Percentiles rank a stretch among this genome's conserved stretches.
These are phyloP conservation scores for Parastagonospora nodorum DNA, from an alignment of 2,329 filamentous ascomycete genomes.

Conservation along the genomic window DNA sequence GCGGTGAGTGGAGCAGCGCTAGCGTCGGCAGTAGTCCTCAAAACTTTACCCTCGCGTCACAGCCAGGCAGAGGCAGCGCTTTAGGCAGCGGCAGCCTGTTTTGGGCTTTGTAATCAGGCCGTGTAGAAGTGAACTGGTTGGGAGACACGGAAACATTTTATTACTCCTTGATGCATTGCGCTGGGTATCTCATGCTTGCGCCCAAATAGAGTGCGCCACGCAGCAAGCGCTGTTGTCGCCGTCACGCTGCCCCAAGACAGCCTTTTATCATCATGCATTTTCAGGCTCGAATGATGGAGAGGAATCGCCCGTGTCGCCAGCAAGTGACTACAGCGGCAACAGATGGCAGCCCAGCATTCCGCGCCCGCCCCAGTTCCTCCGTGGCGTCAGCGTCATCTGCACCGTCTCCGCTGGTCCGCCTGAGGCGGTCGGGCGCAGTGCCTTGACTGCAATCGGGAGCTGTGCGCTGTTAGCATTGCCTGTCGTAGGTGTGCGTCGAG, in stretches of 20 bases:
- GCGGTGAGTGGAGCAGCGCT: slow-evolving; percentile 33
- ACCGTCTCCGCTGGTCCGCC: slow-evolving; percentile 56
- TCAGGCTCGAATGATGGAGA: no score
- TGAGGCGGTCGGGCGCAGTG: slow-evolving; percentile 53
- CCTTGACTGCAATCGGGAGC: slow-evolving; percentile 73
- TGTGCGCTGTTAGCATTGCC: slow-evolving; percentile 48
- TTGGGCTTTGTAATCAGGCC: slow-evolving; percentile 21
- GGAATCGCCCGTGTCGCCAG: background rate
- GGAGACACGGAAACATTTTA: background rate
- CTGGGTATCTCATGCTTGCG: slow-evolving; percentile 42
- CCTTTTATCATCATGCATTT: no score
- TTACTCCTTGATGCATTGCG: slow-evolving; percentile 23
- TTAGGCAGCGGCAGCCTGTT: slow-evolving; percentile 27
- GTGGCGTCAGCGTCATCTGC: slow-evolving; percentile 74
- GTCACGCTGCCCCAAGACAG: no score
- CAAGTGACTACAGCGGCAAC: slow-evolving; percentile 68
- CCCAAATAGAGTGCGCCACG: slow-evolving; percentile 43
- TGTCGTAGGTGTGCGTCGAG: background rate
- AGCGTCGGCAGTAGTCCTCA: slow-evolving; percentile 12
- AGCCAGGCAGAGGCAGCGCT: slow-evolving; percentile 25
- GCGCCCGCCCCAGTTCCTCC: slow-evolving; percentile 84
- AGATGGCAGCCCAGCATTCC: slow-evolving; percentile 91
- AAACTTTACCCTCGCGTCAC: slow-evolving; percentile 18
- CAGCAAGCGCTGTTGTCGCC: slow-evolving; percentile 7
- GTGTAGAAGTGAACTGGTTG: background rate